Percentiles rank a stretch among this genome's conserved stretches.
phyloP scores from a whole-genome alignment of 768 basidiomycete species.

The Crepidotus variabilis region DNA sequence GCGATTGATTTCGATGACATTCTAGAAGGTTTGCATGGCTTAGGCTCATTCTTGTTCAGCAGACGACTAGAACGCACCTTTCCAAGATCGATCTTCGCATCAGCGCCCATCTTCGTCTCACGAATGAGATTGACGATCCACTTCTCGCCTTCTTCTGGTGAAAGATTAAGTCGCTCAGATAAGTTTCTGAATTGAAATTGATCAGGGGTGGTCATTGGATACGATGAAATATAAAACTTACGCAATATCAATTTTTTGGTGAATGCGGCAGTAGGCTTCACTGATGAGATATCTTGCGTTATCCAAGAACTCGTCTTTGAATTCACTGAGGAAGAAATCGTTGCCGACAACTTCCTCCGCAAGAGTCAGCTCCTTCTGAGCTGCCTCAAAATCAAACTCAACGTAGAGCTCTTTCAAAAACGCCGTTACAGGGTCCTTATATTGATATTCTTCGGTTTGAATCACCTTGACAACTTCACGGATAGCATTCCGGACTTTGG shows the following conservation, averaged over 20 bases:
- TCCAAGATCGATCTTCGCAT: constrained; percentile 96
- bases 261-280: constrained; percentile 97
- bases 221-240: constrained; percentile 22
- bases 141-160: constrained; percentile 95
- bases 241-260: constrained; percentile 89
- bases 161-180: constrained; percentile 88
- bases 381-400: constrained; percentile 95
- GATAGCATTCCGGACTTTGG: constrained; percentile 84
- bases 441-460: constrained; percentile 95
- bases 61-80: constrained; percentile 48
- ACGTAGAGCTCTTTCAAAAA: constrained; percentile 94
- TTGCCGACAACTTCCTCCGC: constrained; percentile 83
- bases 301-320: constrained; percentile 92
- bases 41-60: not conserved
- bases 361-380: constrained; percentile 73
- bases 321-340: constrained; percentile 93
- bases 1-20: constrained; percentile 93
- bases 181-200: constrained; percentile 57
- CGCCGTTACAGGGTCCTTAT: constrained; percentile 86
- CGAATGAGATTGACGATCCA: constrained; percentile 99
- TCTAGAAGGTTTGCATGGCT: constrained; percentile 43
- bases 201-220: not conserved
- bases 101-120: constrained; percentile 93
- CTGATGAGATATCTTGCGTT: constrained; percentile 95
- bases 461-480: constrained; percentile 91